Conservation (phyloP, 441 rosid species). For the Cnidoscolus chayamansa region DNA sequence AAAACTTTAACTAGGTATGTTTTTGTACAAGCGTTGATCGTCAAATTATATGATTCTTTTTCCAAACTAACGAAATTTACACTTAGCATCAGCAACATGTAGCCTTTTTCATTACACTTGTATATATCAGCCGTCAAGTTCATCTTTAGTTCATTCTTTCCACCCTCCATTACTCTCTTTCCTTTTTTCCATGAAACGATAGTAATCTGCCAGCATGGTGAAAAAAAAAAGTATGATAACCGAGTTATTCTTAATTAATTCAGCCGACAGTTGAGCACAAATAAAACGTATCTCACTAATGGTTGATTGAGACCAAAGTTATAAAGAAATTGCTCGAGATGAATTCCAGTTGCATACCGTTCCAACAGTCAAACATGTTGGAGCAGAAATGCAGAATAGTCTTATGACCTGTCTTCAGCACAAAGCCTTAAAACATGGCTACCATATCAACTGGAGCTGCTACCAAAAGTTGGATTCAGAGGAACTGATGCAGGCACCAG, state of each 20-base stretch:
- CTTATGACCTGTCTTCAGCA: neutral
- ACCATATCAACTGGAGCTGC: slow-evolving; percentile 33
- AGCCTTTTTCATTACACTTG: neutral
- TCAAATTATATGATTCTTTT: neutral
- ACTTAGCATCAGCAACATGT: neutral
- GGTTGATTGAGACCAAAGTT: too few relatives aligned
- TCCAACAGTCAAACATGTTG: neutral
- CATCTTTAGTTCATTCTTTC: neutral
- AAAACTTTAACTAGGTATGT: neutral
- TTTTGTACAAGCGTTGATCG: slow-evolving; percentile 13
- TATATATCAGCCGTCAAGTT: neutral
- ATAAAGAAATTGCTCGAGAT: too few relatives aligned
- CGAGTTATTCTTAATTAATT: too few relatives aligned
- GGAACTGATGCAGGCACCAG: slow-evolving; percentile 49
- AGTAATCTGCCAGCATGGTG: too few relatives aligned
- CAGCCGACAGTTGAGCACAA: too few relatives aligned
- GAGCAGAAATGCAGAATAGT: neutral
- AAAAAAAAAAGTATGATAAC: too few relatives aligned
- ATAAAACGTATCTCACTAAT: too few relatives aligned
- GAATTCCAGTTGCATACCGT: slow-evolving; percentile 9
- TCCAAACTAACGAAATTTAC: neutral
- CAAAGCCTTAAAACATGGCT: neutral
- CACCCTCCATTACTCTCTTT: neutral
- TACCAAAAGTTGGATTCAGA: slow-evolving; percentile 62
- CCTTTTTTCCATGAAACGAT: too few relatives aligned